Evolutionary conservation across 2,329 filamentous ascomycete species (phyloP), one percentile per base, ranked within the genome.

Genomic region (Chaetomium olivaceum): DNA sequence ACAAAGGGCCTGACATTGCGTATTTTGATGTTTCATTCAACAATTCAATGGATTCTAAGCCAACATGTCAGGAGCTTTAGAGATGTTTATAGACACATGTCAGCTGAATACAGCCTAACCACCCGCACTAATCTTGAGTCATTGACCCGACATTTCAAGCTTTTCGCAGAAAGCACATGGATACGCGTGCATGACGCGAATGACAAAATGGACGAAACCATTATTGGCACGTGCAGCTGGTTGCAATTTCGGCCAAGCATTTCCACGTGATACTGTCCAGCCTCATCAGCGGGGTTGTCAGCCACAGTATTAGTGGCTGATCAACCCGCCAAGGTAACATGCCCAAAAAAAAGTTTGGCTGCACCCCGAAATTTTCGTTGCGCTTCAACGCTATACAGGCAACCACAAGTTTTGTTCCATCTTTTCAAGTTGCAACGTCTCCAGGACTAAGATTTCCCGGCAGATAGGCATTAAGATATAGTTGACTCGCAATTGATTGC

Each of bases 101-200:
- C 4, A 19, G 7, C 2, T 43, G 2, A 5, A 39, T 39, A 39
- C 16, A 19, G 16, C 5, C 39, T 5, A 43, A 43, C 16, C 16
- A 43, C 4, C n/a, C 1, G n/a, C 25, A 29, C 27, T 29, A 29
- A 29, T 6, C 3, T 29, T 6, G 27, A 6, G 50, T 23, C n/a
- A 7, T 11, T 6, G 29, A 33, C 29, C 27, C 27, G 27, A 21
- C 19, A 64, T 56, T 4, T 43, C 39, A n/a, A n/a, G 16, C 36
- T 43, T 36, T 43, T 19, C 14, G 4, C 36, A 19, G 2, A 43
- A 43, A 19, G 52, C 48, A 29, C 64, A 63, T 48, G 67, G 64
- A 33, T 63, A 70, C 71, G 68, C 70, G 71, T 69, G 64, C 67
- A 68, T 71, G 71, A 71, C 71, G 69, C 71, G 71, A 69, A 21